These are phyloP conservation scores for Westerdykella aurantiaca DNA, from an alignment of 2,329 filamentous ascomycete genomes.

Conservation along the genomic window DNA sequence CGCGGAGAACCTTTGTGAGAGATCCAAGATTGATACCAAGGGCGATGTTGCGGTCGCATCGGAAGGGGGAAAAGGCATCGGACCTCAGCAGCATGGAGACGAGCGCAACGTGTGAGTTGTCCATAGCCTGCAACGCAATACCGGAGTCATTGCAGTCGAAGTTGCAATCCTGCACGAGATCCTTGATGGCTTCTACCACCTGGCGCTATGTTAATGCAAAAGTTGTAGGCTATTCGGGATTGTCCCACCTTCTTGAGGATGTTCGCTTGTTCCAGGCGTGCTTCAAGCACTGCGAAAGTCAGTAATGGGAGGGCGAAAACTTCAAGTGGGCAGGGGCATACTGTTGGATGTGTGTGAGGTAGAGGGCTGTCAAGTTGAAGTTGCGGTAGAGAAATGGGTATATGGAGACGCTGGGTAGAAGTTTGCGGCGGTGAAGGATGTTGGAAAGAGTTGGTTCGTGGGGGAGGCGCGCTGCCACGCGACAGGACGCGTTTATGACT, in stretches of 20 bases:
- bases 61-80: conserved; percentile 88
- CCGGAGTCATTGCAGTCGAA: conserved; percentile 99
- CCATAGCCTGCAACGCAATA: conserved; percentile 97
- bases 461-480: conserved; percentile 1
- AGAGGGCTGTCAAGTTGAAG: conserved; percentile 5
- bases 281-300: conserved; percentile 71
- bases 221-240: neutral
- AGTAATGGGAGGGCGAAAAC: conserved; percentile 7
- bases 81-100: conserved; percentile 98
- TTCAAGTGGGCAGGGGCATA: conserved; percentile 1
- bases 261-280: conserved; percentile 88
- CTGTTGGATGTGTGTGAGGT: conserved; percentile 1
- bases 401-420: neutral
- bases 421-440: neutral
- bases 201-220: conserved; percentile 37
- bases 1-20: conserved; percentile 93
- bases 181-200: conserved; percentile 99
- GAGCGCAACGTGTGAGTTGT: conserved; percentile 98
- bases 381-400: conserved; percentile 1
- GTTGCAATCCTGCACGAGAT: conserved; percentile 99
- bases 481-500: conserved; percentile 5
- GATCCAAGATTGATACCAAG: conserved; percentile 96
- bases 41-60: conserved; percentile 98
- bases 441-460: neutral
- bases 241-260: conserved; percentile 80